phyloP scores from a whole-genome alignment of 371 early-diverging fungal genomes.

The Mucor mucedo region DNA sequence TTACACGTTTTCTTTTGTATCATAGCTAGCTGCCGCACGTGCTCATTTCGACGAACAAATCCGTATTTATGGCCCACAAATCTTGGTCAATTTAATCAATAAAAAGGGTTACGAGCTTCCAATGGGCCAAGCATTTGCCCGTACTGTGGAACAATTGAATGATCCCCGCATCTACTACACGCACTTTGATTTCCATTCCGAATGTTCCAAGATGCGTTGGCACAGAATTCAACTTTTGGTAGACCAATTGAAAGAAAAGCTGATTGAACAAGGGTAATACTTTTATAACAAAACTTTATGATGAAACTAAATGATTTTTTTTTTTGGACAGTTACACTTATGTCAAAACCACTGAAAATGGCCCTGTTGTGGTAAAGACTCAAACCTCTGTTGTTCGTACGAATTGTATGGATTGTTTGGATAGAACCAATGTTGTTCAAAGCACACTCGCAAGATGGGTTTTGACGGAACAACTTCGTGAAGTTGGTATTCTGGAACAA shows the following conservation, averaged over 20 bases:
- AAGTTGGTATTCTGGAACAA: slow-evolving; percentile 61
- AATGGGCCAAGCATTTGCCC: slow-evolving; percentile 82
- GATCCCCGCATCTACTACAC: slow-evolving; percentile 74
- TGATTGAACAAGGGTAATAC: slow-evolving; percentile 68
- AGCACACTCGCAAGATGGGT: slow-evolving; percentile 81
- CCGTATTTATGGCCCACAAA: slow-evolving; percentile 75
- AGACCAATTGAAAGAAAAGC: slow-evolving; percentile 68
- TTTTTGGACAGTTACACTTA: slow-evolving; percentile 26
- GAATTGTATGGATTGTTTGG: slow-evolving; percentile 99
- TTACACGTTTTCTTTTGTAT: not conserved
- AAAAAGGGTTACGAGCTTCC: slow-evolving; percentile 86
- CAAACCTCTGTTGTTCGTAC: slow-evolving; percentile 93
- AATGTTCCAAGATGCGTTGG: slow-evolving; percentile 94
- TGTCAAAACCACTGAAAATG: slow-evolving; percentile 7
- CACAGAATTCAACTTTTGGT: slow-evolving; percentile 77
- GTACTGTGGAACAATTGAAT: slow-evolving; percentile 61
- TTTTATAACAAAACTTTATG: not conserved
- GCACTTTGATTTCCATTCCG: slow-evolving; percentile 96
- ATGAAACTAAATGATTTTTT: not conserved
- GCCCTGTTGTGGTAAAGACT: slow-evolving; percentile 34
- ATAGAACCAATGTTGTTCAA: slow-evolving; percentile 99
- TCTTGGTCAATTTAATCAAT: slow-evolving; percentile 91
- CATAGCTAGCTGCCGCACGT: slow-evolving; percentile 47
- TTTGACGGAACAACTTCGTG: slow-evolving; percentile 69
- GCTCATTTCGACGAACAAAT: slow-evolving; percentile 79